phyloP scores from a whole-genome alignment of 805 yeast genomes.

The Huiozyma naganishii region DNA sequence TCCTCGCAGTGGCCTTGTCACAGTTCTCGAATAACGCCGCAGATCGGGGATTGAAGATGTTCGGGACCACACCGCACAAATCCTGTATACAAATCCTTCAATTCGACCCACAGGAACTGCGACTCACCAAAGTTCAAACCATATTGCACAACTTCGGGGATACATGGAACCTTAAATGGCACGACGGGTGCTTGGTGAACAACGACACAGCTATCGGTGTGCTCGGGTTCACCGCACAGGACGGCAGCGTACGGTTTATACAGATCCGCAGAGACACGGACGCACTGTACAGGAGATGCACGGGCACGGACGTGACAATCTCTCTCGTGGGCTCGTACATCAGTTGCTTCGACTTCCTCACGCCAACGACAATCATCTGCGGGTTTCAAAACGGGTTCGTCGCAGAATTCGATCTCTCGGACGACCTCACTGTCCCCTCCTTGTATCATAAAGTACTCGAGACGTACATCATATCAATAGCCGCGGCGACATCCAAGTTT shows the following conservation, averaged over 20 bases:
- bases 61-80: slow-evolving; percentile 20
- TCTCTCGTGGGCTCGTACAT: slow-evolving; percentile 26
- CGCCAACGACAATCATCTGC: slow-evolving; percentile 35
- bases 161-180: slow-evolving; percentile 28
- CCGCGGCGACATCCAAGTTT: slow-evolving; percentile 28
- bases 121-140: slow-evolving; percentile 24
- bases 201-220: slow-evolving; percentile 27
- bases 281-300: slow-evolving; percentile 37
- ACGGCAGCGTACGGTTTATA: slow-evolving; percentile 45
- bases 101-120: slow-evolving; percentile 23
- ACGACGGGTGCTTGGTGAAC: slow-evolving; percentile 21
- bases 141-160: slow-evolving; percentile 36
- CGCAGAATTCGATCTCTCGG: slow-evolving; percentile 40
- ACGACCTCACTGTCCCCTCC: slow-evolving; percentile 25
- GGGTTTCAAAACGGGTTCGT: slow-evolving; percentile 52
- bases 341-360: slow-evolving; percentile 39
- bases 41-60: slow-evolving; percentile 19
- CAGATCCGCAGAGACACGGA: slow-evolving; percentile 40
- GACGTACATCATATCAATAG: slow-evolving; percentile 29
- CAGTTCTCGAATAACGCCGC: slow-evolving; percentile 25
- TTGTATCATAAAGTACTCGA: slow-evolving; percentile 30
- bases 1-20: slow-evolving; percentile 42
- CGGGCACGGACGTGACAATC: slow-evolving; percentile 19
- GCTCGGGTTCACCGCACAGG: slow-evolving; percentile 43
- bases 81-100: slow-evolving; percentile 39